These are phyloP conservation scores for Epichloe scottii DNA, from an alignment of 2,329 filamentous ascomycete genomes.

Conservation along the genomic window DNA sequence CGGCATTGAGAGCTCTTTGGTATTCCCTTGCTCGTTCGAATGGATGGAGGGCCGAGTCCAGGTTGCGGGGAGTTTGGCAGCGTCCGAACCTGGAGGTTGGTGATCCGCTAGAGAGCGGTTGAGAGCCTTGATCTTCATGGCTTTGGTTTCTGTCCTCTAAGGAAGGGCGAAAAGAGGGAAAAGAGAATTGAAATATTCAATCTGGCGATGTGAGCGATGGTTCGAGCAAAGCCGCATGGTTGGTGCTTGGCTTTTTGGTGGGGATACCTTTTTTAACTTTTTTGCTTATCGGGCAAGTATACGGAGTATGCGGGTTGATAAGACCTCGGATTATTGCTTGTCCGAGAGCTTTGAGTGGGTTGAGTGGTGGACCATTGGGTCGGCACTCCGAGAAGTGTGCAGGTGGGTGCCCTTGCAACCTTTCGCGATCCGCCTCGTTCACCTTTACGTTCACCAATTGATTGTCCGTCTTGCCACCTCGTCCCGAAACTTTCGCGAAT, in stretches of 20 bases:
- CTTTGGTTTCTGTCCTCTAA: constrained; percentile 8
- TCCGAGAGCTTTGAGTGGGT: constrained; percentile 10
- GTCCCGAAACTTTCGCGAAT: neutral
- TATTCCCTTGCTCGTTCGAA: constrained; percentile 81
- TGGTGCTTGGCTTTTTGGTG: neutral
- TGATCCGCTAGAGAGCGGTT: constrained; percentile 51
- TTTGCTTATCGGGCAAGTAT: constrained; percentile 14
- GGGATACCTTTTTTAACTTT: constrained; percentile 12
- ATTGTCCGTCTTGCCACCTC: too few relatives aligned
- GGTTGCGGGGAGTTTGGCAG: constrained; percentile 53
- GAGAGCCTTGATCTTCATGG: constrained; percentile 53
- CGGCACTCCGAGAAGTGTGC: neutral
- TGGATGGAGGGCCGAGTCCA: constrained; percentile 77
- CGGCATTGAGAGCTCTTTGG: constrained; percentile 52
- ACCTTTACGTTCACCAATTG: too few relatives aligned
- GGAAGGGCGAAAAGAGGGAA: neutral
- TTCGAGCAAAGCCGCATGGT: neutral
- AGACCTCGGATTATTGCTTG: constrained; percentile 18
- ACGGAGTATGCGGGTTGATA: constrained; percentile 17
- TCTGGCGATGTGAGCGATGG: neutral
- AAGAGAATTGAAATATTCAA: neutral
- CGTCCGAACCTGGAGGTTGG: constrained; percentile 54
- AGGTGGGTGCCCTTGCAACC: too few relatives aligned
- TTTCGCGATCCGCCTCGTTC: too few relatives aligned
- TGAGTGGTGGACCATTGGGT: neutral